Evolutionary conservation across 352 stramenopile species (phyloP).

Genomic region (Pythium sp.): DNA sequence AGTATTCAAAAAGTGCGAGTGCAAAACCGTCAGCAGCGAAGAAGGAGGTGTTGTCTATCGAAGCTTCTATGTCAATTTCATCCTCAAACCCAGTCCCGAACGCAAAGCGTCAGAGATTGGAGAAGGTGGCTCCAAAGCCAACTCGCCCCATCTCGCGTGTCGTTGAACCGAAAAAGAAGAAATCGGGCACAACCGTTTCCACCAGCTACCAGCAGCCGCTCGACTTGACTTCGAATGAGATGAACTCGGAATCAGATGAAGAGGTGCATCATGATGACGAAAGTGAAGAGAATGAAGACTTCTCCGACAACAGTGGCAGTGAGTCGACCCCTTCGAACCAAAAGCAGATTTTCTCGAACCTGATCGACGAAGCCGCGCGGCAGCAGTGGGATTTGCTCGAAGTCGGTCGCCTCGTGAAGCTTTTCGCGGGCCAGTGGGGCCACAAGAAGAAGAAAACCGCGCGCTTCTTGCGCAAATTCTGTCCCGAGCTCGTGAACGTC

Average conservation of each 20-base stretch:
- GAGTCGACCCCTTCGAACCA: conserved; percentile 18
- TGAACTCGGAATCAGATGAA: conserved; percentile 3
- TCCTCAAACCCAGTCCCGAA: not conserved
- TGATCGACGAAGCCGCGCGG: conserved; percentile 76
- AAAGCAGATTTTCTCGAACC: conserved; percentile 52
- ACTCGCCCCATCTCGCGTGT: not conserved
- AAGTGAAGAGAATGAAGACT: conserved; percentile 15
- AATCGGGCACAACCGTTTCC: not conserved
- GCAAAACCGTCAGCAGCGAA: not conserved
- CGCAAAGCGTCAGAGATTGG: conserved; percentile 6
- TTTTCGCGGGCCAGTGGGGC: conserved; percentile 68
- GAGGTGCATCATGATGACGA: conserved; percentile 23
- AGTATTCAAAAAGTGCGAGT: not conserved
- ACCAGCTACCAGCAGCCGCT: not conserved
- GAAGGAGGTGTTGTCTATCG: not conserved
- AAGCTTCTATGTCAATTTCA: not conserved
- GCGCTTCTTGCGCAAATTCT: conserved; percentile 54
- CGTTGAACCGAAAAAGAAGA: conserved; percentile 1
- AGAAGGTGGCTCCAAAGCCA: not conserved
- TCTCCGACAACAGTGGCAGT: not conserved
- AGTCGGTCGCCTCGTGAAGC: conserved; percentile 70
- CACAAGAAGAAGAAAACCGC: conserved; percentile 57
- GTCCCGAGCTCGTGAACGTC: conserved; percentile 78
- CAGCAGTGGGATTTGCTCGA: conserved; percentile 78
- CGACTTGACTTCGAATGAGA: not conserved